Conservation (phyloP, 1,284 basidiomycete genomes). For the Trametes pubescens region DNA sequence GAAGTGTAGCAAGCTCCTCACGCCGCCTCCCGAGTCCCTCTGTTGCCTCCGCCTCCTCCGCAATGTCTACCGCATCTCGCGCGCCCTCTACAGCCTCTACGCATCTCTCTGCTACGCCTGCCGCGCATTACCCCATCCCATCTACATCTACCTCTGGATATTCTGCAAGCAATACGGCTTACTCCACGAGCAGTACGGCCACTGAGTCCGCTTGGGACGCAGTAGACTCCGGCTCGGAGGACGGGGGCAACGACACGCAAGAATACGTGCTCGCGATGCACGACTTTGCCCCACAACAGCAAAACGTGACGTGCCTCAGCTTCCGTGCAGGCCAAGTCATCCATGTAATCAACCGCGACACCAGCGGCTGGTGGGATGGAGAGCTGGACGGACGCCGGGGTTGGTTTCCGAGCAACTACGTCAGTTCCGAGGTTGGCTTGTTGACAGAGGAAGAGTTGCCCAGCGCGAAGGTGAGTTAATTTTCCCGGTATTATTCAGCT, state of each 20-base stretch:
- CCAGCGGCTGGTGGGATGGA: slow-evolving; percentile 98
- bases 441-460: slow-evolving; percentile 60
- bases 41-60: slow-evolving; percentile 40
- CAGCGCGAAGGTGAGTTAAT: slow-evolving; percentile 51
- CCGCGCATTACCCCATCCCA: slow-evolving; percentile 18
- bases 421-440: slow-evolving; percentile 66
- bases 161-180: neutral
- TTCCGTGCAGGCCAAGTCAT: slow-evolving; percentile 94
- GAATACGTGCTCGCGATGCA: slow-evolving; percentile 89
- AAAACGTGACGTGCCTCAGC: slow-evolving; percentile 83
- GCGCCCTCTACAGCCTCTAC: slow-evolving; percentile 29
- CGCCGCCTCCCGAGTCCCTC: slow-evolving; percentile 36
- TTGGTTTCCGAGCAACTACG: slow-evolving; percentile 99
- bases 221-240: slow-evolving; percentile 32
- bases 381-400: slow-evolving; percentile 87
- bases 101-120: slow-evolving; percentile 26
- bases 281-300: slow-evolving; percentile 79
- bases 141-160: slow-evolving; percentile 22
- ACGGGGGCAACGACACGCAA: slow-evolving; percentile 42
- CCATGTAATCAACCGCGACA: slow-evolving; percentile 86
- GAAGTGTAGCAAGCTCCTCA: slow-evolving; percentile 30
- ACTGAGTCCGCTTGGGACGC: slow-evolving; percentile 28
- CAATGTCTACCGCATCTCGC: slow-evolving; percentile 31
- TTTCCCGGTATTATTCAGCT: neutral
- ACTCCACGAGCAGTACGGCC: slow-evolving; percentile 29